A percentile compares a stretch with the other conserved stretches of the same genome.
phyloP scores from a whole-genome alignment of 345 rosid species.

The Melaleuca alternifolia region DNA sequence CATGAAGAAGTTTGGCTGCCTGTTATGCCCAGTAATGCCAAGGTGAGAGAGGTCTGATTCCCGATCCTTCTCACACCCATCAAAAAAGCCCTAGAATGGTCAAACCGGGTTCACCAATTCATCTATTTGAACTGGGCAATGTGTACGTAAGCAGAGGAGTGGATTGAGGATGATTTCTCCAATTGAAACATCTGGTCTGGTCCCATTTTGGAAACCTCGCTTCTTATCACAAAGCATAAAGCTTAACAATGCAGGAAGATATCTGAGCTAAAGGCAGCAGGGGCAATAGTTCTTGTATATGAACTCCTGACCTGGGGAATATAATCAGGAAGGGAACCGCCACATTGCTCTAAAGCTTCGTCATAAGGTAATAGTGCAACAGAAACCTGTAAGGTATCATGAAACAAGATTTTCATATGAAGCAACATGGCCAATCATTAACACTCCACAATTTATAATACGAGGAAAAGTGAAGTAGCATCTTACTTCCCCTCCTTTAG shows the following conservation, averaged over 20 bases:
- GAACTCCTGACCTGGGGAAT: slow-evolving; percentile 44
- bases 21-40: neutral
- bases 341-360: slow-evolving; percentile 61
- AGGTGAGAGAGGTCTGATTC: neutral
- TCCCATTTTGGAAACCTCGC: neutral
- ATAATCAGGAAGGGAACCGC: slow-evolving; percentile 79
- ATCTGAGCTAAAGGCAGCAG: neutral
- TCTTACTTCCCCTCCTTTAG: slow-evolving; percentile 56
- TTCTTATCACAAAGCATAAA: neutral
- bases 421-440: neutral
- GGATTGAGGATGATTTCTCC: neutral
- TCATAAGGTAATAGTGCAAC: slow-evolving; percentile 47
- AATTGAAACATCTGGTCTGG: neutral
- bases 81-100: neutral
- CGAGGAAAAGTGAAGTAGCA: neutral
- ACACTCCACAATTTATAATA: neutral
- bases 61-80: neutral
- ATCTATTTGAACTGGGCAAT: neutral
- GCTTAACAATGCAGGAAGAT: neutral
- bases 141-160: neutral
- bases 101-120: neutral
- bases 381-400: slow-evolving; percentile 29
- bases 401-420: neutral
- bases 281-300: neutral
- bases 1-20: neutral